Conservation (phyloP, 139 green algal species). For the Closterium sp. region DNA sequence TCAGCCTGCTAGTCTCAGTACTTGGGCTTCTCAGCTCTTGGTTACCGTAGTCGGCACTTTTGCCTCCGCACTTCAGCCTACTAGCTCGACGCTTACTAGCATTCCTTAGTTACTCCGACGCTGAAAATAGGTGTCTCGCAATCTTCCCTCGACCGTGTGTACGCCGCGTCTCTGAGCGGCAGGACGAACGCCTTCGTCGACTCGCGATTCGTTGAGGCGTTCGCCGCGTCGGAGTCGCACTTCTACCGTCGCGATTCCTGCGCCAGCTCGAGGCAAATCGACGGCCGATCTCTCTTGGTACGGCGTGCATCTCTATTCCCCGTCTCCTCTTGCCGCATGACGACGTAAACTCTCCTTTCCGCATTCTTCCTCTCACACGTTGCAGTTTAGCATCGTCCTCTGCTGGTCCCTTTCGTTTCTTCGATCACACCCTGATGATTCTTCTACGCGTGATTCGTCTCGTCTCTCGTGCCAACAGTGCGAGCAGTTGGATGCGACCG, state of each 20-base stretch:
- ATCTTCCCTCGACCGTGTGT: not conserved
- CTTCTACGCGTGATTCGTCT: no score
- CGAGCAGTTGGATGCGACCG: not conserved
- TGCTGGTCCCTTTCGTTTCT: not conserved
- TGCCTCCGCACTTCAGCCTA: not conserved
- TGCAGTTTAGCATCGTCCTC: no score
- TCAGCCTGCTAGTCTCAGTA: not conserved
- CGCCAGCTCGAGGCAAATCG: not conserved
- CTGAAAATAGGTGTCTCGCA: not conserved
- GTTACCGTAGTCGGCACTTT: no score
- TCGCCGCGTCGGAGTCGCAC: not conserved
- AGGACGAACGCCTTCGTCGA: not conserved
- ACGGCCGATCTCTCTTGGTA: not conserved
- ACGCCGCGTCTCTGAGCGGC: not conserved
- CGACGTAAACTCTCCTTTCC: not conserved
- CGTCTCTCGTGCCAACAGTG: not conserved
- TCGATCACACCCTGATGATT: not conserved
- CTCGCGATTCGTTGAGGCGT: not conserved
- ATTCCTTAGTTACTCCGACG: not conserved
- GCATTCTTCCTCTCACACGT: not conserved
- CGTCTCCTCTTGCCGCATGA: not conserved
- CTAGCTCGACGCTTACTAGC: not conserved
- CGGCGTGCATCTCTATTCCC: not conserved
- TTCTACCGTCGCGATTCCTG: not conserved
- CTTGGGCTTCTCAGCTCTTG: not conserved